Evolutionary conservation across 1,284 basidiomycete species (phyloP), one percentile per base, ranked within the genome.

Genomic region (Malassezia japonica): DNA sequence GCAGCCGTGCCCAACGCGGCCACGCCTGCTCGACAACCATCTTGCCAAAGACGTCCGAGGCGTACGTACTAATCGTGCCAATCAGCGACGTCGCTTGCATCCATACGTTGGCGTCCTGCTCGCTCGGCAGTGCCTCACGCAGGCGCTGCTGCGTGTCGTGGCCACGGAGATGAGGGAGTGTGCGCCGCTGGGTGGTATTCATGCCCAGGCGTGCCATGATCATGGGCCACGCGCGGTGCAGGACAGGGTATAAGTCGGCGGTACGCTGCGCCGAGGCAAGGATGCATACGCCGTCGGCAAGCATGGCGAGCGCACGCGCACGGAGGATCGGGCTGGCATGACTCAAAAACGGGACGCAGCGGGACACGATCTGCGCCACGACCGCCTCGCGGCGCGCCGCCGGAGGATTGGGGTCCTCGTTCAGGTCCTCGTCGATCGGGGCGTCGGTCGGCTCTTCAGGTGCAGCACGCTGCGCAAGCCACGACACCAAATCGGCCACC

Each of bases 141-240:
- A 32, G 7, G 20, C 18, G 10, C 8, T 5, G 6, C 4, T 25
- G 23, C 4, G 20, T 7, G 25, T 13, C 45, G 16, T 4, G 27
- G 33, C 24, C 21, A 5, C 18, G 35, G 10, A 13, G 12, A 1
- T 5, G 12, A 9, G 13, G 33, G 4, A 12, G 9, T 7, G 8
- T 8, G 6, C 18, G 23, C 3, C 25, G 24, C 21, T 21, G 18
- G 15, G 57, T 39, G 4, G 43, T 23, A 15, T 35, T 25, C 23
- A 42, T 23, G 0, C 68, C 68, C 1, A 72, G 56, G 6, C 70
- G 57, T 1, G 61, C 58, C 46, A 71, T 53, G 18, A 72, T 31
- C 9, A 60, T 48, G 0, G 70, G 70, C 70, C 70, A 72, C 1
- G 61, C 64, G 0, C 43, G 42, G 40, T 67, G 62, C 55, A 72